These are phyloP conservation scores for Beauveria sp. DNA, from an alignment of 2,329 filamentous ascomycete species.

Conservation along the genomic window DNA sequence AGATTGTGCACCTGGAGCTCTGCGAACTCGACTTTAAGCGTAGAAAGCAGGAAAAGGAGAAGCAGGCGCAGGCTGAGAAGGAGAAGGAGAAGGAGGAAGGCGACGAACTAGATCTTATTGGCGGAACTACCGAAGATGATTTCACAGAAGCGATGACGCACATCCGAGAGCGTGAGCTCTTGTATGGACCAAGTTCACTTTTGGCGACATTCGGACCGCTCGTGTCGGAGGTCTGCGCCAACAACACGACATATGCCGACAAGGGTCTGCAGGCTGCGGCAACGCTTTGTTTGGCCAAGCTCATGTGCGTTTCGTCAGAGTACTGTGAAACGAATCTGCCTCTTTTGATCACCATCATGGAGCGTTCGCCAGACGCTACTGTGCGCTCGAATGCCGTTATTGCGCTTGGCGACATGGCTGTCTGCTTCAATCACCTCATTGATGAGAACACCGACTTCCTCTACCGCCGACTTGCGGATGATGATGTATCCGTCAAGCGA, in stretches of 20 bases:
- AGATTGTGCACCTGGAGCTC: conserved; percentile 96
- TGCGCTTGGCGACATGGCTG: conserved; percentile 95
- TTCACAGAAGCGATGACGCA: conserved; percentile 82
- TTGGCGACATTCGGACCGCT: conserved; percentile 87
- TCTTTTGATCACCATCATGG: conserved; percentile 94
- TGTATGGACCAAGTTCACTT: conserved; percentile 76
- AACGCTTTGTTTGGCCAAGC: conserved; percentile 88
- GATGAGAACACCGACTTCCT: conserved; percentile 99
- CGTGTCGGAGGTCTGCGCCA: conserved; percentile 87
- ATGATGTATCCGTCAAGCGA: conserved; percentile 83
- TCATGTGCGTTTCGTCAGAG: conserved; percentile 96
- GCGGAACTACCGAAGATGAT: conserved; percentile 90
- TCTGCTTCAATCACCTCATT: conserved; percentile 98
- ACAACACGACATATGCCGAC: conserved; percentile 88
- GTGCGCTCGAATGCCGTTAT: conserved; percentile 95
- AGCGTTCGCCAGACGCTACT: conserved; percentile 84
- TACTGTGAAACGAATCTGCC: conserved; percentile 92
- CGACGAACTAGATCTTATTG: conserved; percentile 92
- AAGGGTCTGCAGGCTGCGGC: conserved; percentile 86
- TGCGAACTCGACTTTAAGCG: conserved; percentile 98
- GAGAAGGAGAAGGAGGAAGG: conserved; percentile 57
- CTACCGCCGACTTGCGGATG: conserved; percentile 85
- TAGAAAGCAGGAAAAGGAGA: conserved; percentile 84
- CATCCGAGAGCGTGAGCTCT: conserved; percentile 73
- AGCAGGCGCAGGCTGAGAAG: conserved; percentile 44